Evolutionary conservation across 169 alveolate genomes (phyloP).

Genomic region (Eimeria praecox): DNA sequence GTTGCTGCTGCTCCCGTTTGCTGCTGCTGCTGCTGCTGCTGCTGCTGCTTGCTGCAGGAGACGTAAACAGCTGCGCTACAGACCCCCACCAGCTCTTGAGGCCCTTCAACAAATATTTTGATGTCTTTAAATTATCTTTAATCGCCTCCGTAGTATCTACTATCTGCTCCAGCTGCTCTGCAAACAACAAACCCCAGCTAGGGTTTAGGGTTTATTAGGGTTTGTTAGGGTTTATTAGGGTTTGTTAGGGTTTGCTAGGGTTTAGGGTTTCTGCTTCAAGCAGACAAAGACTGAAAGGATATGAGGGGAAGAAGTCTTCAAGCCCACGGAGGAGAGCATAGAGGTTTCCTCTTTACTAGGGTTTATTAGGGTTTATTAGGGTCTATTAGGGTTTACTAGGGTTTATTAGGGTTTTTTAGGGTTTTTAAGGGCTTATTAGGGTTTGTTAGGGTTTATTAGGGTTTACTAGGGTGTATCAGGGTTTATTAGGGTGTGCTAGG

Average conservation of each 20-base stretch:
- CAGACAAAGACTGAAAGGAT: too few relatives aligned
- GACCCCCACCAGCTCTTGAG: conserved; percentile 82
- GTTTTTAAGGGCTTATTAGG: too few relatives aligned
- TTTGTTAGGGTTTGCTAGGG: background rate
- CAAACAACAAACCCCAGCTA: background rate
- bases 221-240: too few relatives aligned
- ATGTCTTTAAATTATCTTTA: conserved; percentile 42
- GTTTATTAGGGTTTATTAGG: too few relatives aligned
- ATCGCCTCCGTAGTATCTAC: conserved; percentile 57
- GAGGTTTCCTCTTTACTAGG: too few relatives aligned
- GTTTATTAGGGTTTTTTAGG: too few relatives aligned
- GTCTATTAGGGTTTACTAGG: too few relatives aligned
- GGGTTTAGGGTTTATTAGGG: conserved; percentile 2
- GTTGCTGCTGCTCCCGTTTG: conserved; percentile 24
- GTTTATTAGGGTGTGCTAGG: too few relatives aligned
- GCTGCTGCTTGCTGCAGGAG: background rate
- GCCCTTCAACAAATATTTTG: conserved; percentile 72
- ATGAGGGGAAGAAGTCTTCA: too few relatives aligned
- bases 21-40: conserved; percentile 8
- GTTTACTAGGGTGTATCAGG: too few relatives aligned
- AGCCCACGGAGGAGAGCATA: too few relatives aligned
- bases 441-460: too few relatives aligned
- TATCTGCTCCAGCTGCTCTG: conserved; percentile 72
- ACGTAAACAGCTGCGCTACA: conserved; percentile 46
- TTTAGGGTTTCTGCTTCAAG: conserved; percentile 9